Evolutionary conservation across 495 filamentous ascomycete species (phyloP).

Genomic region (Hypoxylon trugodes): DNA sequence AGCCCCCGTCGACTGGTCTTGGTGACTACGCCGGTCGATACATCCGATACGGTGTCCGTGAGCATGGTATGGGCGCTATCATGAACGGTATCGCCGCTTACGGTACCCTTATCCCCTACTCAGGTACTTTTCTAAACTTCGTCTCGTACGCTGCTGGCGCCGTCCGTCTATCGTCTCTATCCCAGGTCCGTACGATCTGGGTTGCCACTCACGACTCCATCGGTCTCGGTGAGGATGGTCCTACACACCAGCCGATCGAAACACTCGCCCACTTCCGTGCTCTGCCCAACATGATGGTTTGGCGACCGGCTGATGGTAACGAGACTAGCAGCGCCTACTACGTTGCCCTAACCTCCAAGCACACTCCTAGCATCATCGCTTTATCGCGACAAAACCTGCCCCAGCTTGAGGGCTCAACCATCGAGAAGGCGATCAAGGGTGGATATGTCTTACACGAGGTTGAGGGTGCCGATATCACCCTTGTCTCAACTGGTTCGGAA

Average conservation of each 20-base stretch:
- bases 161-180: conserved; percentile 91
- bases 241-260: conserved; percentile 99
- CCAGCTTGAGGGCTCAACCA: conserved; percentile 90
- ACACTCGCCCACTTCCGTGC: conserved; percentile 99
- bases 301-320: conserved; percentile 98
- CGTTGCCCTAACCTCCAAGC: conserved; percentile 86
- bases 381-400: conserved; percentile 98
- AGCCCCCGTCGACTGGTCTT: conserved; percentile 83
- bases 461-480: conserved; percentile 83
- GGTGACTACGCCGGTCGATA: conserved; percentile 93
- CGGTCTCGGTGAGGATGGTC: conserved; percentile 98
- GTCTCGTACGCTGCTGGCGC: conserved; percentile 97
- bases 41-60: conserved; percentile 95
- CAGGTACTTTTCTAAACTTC: conserved; percentile 99
- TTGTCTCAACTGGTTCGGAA: conserved; percentile 96
- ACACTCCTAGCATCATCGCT: conserved; percentile 91
- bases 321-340: conserved; percentile 99
- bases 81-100: conserved; percentile 98
- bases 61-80: conserved; percentile 96
- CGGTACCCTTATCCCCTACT: conserved; percentile 91
- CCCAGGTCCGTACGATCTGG: conserved; percentile 92
- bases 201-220: conserved; percentile 99
- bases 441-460: conserved; percentile 90
- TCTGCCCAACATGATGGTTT: conserved; percentile 99
- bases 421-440: conserved; percentile 90